phyloP scores from a whole-genome alignment of 441 rosid species.

The Eutrema salsugineum region DNA sequence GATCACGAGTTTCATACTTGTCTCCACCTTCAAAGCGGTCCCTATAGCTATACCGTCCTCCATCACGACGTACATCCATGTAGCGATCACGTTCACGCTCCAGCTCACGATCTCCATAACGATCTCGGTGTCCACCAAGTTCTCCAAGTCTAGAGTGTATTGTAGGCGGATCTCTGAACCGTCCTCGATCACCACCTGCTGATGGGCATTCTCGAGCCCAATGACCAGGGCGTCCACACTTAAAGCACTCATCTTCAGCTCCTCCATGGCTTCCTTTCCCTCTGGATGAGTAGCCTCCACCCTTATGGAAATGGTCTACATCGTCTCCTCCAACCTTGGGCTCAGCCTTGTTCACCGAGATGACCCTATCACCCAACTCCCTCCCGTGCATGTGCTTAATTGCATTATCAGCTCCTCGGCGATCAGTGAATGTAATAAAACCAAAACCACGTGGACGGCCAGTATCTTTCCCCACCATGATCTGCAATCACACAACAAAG shows the following conservation, averaged over 20 bases:
- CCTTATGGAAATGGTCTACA: conserved; percentile 52
- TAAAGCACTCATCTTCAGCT: conserved; percentile 77
- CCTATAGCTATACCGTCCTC: conserved; percentile 70
- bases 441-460: conserved; percentile 97
- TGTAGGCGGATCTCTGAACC: conserved; percentile 46
- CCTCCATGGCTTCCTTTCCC: conserved; percentile 61
- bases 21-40: conserved; percentile 64
- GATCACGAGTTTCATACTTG: conserved; percentile 65
- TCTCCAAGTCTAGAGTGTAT: conserved; percentile 69
- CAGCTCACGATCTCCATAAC: conserved; percentile 35
- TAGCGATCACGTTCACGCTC: conserved; percentile 48
- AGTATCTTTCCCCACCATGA: conserved; percentile 88
- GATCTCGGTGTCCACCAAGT: conserved; percentile 42
- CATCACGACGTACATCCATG: conserved; percentile 73
- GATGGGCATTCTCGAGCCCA: conserved; percentile 96
- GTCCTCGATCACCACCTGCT: conserved; percentile 64
- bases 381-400: conserved; percentile 88
- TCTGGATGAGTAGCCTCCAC: conserved; percentile 39
- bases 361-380: conserved; percentile 71
- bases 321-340: conserved; percentile 70
- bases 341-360: conserved; percentile 94
- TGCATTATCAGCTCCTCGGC: conserved; percentile 86
- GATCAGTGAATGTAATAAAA: conserved; percentile 81
- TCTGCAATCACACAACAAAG: conserved; percentile 44
- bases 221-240: conserved; percentile 85